Conservation (phyloP, 371 early-diverging fungal species). For the Saksenaea oblongispora region DNA sequence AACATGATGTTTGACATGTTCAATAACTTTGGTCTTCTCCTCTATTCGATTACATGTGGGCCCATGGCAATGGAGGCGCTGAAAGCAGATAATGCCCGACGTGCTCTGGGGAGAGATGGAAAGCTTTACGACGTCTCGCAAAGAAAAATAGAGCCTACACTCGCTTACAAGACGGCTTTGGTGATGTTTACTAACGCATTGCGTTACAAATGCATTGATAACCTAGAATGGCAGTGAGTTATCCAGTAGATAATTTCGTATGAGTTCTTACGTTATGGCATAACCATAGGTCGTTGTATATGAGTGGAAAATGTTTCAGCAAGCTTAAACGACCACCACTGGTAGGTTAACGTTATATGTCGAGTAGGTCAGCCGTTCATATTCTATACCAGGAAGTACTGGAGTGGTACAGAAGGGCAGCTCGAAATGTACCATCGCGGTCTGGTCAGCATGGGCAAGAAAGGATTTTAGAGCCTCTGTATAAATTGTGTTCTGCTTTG, state of each 20-base stretch:
- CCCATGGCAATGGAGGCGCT: conserved; percentile 72
- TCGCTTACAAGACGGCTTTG: conserved; percentile 50
- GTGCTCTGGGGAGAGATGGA: conserved; percentile 14
- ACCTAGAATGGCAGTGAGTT: conserved; percentile 44
- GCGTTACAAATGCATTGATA: conserved; percentile 30
- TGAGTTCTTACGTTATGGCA: not conserved
- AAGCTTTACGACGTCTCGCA: conserved; percentile 3
- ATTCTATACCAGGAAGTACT: conserved; percentile 36
- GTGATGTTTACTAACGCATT: conserved; percentile 38
- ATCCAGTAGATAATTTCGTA: conserved; percentile 1
- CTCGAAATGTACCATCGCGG: conserved; percentile 36
- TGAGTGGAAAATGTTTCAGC: conserved; percentile 63
- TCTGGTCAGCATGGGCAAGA: conserved; percentile 57
- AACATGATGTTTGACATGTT: conserved; percentile 45
- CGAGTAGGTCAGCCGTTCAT: not conserved
- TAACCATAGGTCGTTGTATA: conserved; percentile 54
- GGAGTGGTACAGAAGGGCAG: conserved; percentile 45
- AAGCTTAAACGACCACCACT: conserved; percentile 52
- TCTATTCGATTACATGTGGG: conserved; percentile 62
- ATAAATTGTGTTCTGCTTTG: conserved; percentile 57
- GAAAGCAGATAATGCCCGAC: conserved; percentile 6
- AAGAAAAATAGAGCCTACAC: conserved; percentile 18
- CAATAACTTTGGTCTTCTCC: conserved; percentile 59
- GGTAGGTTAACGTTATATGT: conserved; percentile 16
- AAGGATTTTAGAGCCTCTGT: conserved; percentile 58